Percentiles rank a stretch among this genome's conserved stretches.
Conservation (phyloP, 768 basidiomycete genomes). For the Leccinum boreale region DNA sequence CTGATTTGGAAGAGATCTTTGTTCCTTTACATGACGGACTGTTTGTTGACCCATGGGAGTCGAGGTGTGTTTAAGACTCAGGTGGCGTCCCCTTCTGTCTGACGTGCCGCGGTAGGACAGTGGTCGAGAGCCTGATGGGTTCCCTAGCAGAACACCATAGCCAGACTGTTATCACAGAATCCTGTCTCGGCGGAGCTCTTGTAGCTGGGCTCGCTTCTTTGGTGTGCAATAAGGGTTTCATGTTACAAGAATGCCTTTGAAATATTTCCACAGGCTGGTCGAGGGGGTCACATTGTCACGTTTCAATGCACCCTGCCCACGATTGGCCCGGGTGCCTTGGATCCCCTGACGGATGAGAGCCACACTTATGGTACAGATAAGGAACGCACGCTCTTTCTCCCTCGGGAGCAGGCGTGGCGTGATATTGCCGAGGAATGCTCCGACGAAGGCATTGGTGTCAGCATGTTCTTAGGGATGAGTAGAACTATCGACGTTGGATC, state of each 20-base stretch:
- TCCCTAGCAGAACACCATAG: constrained; percentile 61
- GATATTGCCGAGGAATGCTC: constrained; percentile 86
- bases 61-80: constrained; percentile 48
- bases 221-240: constrained; percentile 40
- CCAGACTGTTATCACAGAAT: constrained; percentile 44
- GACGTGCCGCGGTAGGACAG: constrained; percentile 38
- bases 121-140: constrained; percentile 65
- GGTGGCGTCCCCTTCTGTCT: not conserved
- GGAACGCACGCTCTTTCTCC: constrained; percentile 74
- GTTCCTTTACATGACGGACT: constrained; percentile 69
- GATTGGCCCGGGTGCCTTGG: constrained; percentile 69
- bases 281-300: constrained; percentile 73
- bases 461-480: constrained; percentile 79
- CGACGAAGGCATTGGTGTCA: constrained; percentile 86
- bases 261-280: constrained; percentile 44
- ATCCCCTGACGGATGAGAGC: constrained; percentile 54
- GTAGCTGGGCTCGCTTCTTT: constrained; percentile 68
- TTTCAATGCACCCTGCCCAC: constrained; percentile 72
- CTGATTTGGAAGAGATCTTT: constrained; percentile 93
- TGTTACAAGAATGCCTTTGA: constrained; percentile 8
- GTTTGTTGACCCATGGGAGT: constrained; percentile 72
- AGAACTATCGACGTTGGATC: constrained; percentile 85
- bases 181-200: constrained; percentile 78
- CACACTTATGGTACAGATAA: constrained; percentile 80
- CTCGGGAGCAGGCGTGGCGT: constrained; percentile 78